A percentile compares a stretch with the other conserved stretches of the same genome.
phyloP scores from a whole-genome alignment of 2,329 filamentous ascomycete genomes.

The Triangularia setosa region DNA sequence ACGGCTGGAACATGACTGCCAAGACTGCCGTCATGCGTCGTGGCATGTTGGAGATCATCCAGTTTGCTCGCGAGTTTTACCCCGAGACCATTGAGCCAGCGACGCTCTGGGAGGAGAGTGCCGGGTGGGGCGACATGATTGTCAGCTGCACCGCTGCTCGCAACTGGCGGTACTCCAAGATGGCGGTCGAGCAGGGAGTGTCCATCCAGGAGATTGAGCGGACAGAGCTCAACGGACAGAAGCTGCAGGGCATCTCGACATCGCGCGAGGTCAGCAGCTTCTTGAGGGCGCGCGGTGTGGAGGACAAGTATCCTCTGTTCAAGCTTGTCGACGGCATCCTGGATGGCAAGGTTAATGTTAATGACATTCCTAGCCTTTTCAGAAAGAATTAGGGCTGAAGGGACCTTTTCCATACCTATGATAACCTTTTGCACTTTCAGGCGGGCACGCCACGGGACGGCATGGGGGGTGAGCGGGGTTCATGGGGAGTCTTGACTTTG shows the following conservation, averaged over 20 bases:
- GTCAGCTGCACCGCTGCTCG: slow-evolving; percentile 88
- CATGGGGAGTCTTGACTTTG: neutral
- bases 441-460: too few relatives aligned
- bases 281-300: slow-evolving; percentile 70
- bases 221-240: slow-evolving; percentile 91
- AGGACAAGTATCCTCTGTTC: slow-evolving; percentile 86
- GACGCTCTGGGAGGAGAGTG: slow-evolving; percentile 96
- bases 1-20: slow-evolving; percentile 97
- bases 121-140: slow-evolving; percentile 91
- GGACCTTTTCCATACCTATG: neutral
- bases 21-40: slow-evolving; percentile 99
- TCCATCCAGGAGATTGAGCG: slow-evolving; percentile 83
- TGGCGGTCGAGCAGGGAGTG: slow-evolving; percentile 74
- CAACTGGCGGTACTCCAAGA: slow-evolving; percentile 91
- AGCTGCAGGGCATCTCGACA: slow-evolving; percentile 89
- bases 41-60: slow-evolving; percentile 92
- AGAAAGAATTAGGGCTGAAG: slow-evolving; percentile 14
- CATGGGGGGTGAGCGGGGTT: neutral
- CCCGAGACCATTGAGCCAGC: slow-evolving; percentile 71
- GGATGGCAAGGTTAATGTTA: slow-evolving; percentile 68
- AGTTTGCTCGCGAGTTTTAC: slow-evolving; percentile 93
- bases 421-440: neutral
- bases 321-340: slow-evolving; percentile 76
- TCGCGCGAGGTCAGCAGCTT: slow-evolving; percentile 89
- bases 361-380: slow-evolving; percentile 70